Percentiles rank a stretch among this genome's conserved stretches.
phyloP scores from a whole-genome alignment of 148 eudicot species.

The Dianthus caryophyllus region DNA sequence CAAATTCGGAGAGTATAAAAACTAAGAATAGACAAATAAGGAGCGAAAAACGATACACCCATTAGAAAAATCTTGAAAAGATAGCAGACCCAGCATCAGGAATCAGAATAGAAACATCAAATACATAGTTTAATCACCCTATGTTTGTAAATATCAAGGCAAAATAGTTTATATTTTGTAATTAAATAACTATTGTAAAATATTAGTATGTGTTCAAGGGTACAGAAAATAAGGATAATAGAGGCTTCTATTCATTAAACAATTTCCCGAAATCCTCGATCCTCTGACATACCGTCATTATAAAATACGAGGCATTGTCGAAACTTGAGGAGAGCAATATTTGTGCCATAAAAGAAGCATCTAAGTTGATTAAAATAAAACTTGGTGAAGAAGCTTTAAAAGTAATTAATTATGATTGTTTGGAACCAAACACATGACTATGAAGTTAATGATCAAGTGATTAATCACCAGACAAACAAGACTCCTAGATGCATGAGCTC shows the following conservation, averaged over 20 bases:
- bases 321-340: slow-evolving; percentile 36
- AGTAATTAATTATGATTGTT: not conserved
- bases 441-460: slow-evolving; percentile 27
- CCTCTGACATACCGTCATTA: slow-evolving; percentile 23
- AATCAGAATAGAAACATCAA: slow-evolving; percentile 97
- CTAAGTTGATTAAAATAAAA: slow-evolving; percentile 29
- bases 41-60: not conserved
- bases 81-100: slow-evolving; percentile 50
- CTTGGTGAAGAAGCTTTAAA: not conserved
- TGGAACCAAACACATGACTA: slow-evolving; percentile 10
- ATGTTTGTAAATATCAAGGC: slow-evolving; percentile 52
- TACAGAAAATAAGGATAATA: slow-evolving; percentile 65
- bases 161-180: slow-evolving; percentile 12
- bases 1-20: no score
- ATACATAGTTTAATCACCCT: slow-evolving; percentile 57
- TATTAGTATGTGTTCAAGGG: slow-evolving; percentile 83
- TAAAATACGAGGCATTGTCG: slow-evolving; percentile 34
- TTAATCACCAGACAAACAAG: slow-evolving; percentile 43
- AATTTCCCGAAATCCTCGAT: slow-evolving; percentile 37
- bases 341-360: slow-evolving; percentile 54
- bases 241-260: slow-evolving; percentile 75
- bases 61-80: not conserved
- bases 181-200: slow-evolving; percentile 14
- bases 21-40: not conserved
- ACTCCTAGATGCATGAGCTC: slow-evolving; percentile 43